Conservation (phyloP, 2,329 filamentous ascomycete genomes). For the Blastomyces parvus region DNA sequence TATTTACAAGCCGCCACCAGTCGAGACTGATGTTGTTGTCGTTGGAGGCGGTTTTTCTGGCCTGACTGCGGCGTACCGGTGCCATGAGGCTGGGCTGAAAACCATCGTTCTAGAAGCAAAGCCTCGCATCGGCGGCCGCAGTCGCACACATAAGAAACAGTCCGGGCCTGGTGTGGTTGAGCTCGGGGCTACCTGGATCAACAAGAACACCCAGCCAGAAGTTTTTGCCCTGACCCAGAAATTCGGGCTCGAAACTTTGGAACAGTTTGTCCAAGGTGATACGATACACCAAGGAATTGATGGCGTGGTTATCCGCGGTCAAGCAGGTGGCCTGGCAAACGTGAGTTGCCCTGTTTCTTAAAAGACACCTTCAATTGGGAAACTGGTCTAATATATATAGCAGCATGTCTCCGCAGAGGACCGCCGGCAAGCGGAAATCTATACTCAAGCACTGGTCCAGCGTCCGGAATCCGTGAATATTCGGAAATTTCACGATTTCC, state of each 20-base stretch:
- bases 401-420: neutral
- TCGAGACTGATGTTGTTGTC: neutral
- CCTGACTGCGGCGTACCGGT: slow-evolving; percentile 27
- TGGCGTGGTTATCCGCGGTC: slow-evolving; percentile 8
- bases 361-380: neutral
- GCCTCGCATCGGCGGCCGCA: slow-evolving; percentile 38
- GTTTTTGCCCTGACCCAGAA: slow-evolving; percentile 23
- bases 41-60: slow-evolving; percentile 34
- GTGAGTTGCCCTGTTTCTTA: neutral
- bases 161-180: slow-evolving; percentile 22
- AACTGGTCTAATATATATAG: neutral
- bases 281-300: slow-evolving; percentile 13
- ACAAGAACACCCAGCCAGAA: slow-evolving; percentile 25
- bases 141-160: slow-evolving; percentile 22
- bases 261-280: slow-evolving; percentile 25
- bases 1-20: neutral
- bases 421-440: neutral
- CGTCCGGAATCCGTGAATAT: slow-evolving; percentile 10
- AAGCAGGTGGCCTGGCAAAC: slow-evolving; percentile 16
- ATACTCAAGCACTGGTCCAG: slow-evolving; percentile 1
- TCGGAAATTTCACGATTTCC: neutral
- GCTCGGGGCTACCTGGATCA: slow-evolving; percentile 32
- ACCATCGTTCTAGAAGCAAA: slow-evolving; percentile 34
- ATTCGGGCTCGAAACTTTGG: slow-evolving; percentile 24
- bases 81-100: slow-evolving; percentile 26